Conservation (phyloP, 225 moss, liverwort and hornwort species). For the Marchantia polymorpha region DNA sequence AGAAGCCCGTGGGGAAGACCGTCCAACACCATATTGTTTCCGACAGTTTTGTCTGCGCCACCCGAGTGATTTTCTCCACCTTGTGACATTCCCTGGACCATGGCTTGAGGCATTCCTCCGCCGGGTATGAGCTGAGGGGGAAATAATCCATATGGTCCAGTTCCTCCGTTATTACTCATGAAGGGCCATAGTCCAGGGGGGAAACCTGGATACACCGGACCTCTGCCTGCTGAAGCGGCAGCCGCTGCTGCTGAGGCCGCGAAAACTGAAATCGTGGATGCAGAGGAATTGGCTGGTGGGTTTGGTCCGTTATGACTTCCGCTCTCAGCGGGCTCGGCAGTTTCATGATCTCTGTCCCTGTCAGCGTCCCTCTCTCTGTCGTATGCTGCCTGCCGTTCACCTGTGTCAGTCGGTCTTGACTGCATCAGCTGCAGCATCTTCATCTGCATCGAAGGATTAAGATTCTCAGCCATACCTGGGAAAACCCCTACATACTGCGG, state of each 20-base stretch:
- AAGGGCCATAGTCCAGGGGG: conserved; percentile 47
- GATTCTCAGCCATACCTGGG: conserved; percentile 35
- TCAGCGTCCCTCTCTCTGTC: conserved; percentile 23
- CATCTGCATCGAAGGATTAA: conserved; percentile 38
- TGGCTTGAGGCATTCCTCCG: conserved; percentile 26
- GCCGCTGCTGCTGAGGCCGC: conserved; percentile 23
- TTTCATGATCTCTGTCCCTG: conserved; percentile 16
- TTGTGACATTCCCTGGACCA: conserved; percentile 28
- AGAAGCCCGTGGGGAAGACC: conserved; percentile 37
- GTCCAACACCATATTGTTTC: conserved; percentile 20
- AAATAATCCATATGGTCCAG: conserved; percentile 39
- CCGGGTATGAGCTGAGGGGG: conserved; percentile 34
- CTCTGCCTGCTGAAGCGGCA: conserved; percentile 35
- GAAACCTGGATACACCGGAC: conserved; percentile 42
- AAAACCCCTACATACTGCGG: conserved; percentile 35
- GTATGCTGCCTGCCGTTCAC: conserved; percentile 28
- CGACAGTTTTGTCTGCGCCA: conserved; percentile 24
- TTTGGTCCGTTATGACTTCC: conserved; percentile 17
- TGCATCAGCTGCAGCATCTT: conserved; percentile 43
- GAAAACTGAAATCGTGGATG: conserved; percentile 22
- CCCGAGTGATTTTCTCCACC: conserved; percentile 26
- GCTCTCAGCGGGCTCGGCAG: conserved; percentile 16
- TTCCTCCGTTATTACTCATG: conserved; percentile 24
- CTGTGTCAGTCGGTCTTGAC: conserved; percentile 28
- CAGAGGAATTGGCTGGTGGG: conserved; percentile 24